These are phyloP conservation scores for Sclerospora graminicola DNA, from an alignment of 352 stramenopile species.

Conservation along the genomic window DNA sequence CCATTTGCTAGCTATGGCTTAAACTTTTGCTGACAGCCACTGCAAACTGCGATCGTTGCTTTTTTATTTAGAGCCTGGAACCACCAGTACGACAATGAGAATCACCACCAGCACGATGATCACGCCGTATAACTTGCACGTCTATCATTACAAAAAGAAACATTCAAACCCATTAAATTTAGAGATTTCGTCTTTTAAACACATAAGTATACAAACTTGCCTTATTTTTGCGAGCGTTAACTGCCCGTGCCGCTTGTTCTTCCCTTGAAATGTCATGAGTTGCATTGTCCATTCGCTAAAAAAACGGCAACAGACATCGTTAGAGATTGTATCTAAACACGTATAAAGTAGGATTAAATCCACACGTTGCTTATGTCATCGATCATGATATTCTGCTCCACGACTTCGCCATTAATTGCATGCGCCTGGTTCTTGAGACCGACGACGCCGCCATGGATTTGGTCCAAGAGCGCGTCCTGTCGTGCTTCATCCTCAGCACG, in stretches of 20 bases:
- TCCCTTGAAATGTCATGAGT: conserved; percentile 52
- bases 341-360: background rate
- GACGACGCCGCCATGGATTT: conserved; percentile 69
- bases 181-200: background rate
- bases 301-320: conserved; percentile 4
- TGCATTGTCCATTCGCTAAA: conserved; percentile 52
- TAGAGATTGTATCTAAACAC: background rate
- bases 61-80: conserved; percentile 14
- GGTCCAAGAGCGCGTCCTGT: conserved; percentile 66
- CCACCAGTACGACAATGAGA: conserved; percentile 47
- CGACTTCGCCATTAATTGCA: conserved; percentile 76
- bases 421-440: conserved; percentile 75
- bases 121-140: conserved; percentile 62
- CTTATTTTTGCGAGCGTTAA: conserved; percentile 70
- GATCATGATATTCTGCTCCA: conserved; percentile 77
- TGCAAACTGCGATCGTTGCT: background rate
- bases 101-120: conserved; percentile 59
- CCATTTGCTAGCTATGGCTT: no score
- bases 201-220: conserved; percentile 14
- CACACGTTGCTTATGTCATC: conserved; percentile 66
- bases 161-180: background rate
- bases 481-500: conserved; percentile 40
- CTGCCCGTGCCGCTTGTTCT: conserved; percentile 41
- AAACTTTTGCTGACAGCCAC: no score
- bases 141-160: conserved; percentile 10